Conservation (phyloP, 768 basidiomycete species). For the Leucocoprinus birnbaumii region DNA sequence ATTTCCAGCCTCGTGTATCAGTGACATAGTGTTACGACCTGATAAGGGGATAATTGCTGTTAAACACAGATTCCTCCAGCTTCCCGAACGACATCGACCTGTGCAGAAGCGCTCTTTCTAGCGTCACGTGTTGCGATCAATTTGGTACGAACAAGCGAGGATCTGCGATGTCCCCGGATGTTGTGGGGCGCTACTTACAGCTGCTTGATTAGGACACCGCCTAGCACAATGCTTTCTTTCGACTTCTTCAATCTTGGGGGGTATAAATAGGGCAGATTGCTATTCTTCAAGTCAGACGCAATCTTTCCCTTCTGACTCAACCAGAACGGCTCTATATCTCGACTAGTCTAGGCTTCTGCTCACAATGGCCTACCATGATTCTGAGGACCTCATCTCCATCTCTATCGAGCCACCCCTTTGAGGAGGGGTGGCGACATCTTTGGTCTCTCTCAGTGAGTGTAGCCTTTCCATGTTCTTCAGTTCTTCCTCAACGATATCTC, state of each 20-base stretch:
- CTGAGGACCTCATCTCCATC: neutral
- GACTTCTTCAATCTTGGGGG: neutral
- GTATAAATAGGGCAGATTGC: neutral
- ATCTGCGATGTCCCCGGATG: neutral
- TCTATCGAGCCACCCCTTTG: slow-evolving; percentile 2
- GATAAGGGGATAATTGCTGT: neutral
- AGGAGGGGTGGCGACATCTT: neutral
- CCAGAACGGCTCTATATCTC: too few relatives aligned
- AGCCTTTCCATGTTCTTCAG: too few relatives aligned
- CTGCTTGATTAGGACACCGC: neutral
- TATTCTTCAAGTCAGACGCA: neutral
- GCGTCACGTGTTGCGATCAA: neutral
- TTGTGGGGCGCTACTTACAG: too few relatives aligned
- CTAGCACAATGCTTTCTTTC: neutral
- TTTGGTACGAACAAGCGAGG: neutral
- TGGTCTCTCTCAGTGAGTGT: neutral
- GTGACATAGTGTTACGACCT: neutral
- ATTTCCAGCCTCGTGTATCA: neutral
- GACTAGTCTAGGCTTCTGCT: too few relatives aligned
- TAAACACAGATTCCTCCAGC: too few relatives aligned
- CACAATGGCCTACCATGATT: neutral
- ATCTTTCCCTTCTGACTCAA: neutral
- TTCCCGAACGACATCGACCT: too few relatives aligned
- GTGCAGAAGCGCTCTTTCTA: too few relatives aligned
- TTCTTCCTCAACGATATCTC: neutral